phyloP scores from a whole-genome alignment of 768 basidiomycete genomes.

The Collybia mongolica region DNA sequence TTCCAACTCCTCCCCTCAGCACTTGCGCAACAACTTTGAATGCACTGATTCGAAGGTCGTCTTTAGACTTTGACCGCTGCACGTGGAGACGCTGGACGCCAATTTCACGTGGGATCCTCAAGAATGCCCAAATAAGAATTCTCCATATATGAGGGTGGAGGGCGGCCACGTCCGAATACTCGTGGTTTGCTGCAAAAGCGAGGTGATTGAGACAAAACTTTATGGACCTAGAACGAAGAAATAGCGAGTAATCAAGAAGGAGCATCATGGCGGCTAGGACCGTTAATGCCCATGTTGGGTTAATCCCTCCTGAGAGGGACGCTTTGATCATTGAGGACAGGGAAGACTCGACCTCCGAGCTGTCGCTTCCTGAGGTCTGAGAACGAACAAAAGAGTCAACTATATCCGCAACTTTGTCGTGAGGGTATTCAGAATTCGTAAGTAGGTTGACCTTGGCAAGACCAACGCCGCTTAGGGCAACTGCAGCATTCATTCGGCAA shows the following conservation, averaged over 20 bases:
- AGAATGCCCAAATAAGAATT: slow-evolving; percentile 56
- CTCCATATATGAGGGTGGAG: slow-evolving; percentile 50
- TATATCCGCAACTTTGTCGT: slow-evolving; percentile 21
- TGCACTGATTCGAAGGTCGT: slow-evolving; percentile 28
- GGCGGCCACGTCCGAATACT: slow-evolving; percentile 29
- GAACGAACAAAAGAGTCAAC: slow-evolving; percentile 25
- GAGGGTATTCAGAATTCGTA: slow-evolving; percentile 16
- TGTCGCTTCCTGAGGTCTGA: slow-evolving; percentile 13
- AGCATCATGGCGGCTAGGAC: slow-evolving; percentile 46
- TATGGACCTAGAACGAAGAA: slow-evolving; percentile 34
- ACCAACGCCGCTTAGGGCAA: slow-evolving; percentile 56
- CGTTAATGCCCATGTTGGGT: slow-evolving; percentile 43
- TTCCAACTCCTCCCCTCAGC: slow-evolving; percentile 40
- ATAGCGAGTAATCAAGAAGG: slow-evolving; percentile 43
- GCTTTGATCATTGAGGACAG: slow-evolving; percentile 15
- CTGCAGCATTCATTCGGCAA: slow-evolving; percentile 50
- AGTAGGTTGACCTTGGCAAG: slow-evolving; percentile 31
- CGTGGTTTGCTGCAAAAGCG: slow-evolving; percentile 28
- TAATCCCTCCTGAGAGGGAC: background rate
- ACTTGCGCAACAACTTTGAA: slow-evolving; percentile 48
- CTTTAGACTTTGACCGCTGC: slow-evolving; percentile 3
- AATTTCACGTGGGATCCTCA: slow-evolving; percentile 29
- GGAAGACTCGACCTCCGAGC: slow-evolving; percentile 3
- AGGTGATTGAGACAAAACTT: slow-evolving; percentile 37
- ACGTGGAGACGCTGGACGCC: slow-evolving; percentile 15